phyloP scores from a whole-genome alignment of 2,329 filamentous ascomycete genomes.

The Claviceps pazoutovae region DNA sequence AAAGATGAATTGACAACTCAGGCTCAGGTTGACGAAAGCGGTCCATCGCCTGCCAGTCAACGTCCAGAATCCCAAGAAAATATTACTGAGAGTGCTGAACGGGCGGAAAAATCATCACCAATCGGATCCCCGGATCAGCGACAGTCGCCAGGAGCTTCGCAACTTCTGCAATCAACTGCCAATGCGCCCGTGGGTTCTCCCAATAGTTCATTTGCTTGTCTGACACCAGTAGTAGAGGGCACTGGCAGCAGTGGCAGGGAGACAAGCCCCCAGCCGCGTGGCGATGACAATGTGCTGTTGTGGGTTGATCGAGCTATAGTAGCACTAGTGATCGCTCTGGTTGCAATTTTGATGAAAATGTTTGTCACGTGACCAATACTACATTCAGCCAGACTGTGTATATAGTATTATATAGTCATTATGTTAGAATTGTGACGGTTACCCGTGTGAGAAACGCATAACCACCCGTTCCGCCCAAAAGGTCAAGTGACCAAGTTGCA shows the following conservation, averaged over 20 bases:
- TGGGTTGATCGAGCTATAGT: constrained; percentile 78
- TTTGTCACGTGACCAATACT: constrained; percentile 10
- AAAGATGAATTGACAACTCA: constrained; percentile 51
- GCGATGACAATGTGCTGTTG: constrained; percentile 40
- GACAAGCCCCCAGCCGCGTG: neutral
- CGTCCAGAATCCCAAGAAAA: constrained; percentile 9
- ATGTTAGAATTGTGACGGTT: too few relatives aligned
- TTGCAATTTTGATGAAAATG: constrained; percentile 53
- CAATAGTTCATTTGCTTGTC: neutral
- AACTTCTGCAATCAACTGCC: neutral
- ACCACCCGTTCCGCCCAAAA: too few relatives aligned
- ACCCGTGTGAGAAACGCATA: too few relatives aligned
- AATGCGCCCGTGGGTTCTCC: neutral
- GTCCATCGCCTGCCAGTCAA: neutral
- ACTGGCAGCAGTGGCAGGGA: neutral
- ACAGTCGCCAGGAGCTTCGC: neutral
- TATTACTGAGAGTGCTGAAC: constrained; percentile 27
- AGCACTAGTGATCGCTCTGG: constrained; percentile 53
- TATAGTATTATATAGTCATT: too few relatives aligned
- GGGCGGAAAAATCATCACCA: constrained; percentile 45
- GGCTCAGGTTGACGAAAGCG: constrained; percentile 3
- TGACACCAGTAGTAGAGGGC: neutral
- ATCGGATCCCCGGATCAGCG: constrained; percentile 23
- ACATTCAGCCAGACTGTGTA: too few relatives aligned
- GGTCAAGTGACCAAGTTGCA: too few relatives aligned